Conservation (phyloP, 1,139 yeast genomes). For the Pichia sp. region DNA sequence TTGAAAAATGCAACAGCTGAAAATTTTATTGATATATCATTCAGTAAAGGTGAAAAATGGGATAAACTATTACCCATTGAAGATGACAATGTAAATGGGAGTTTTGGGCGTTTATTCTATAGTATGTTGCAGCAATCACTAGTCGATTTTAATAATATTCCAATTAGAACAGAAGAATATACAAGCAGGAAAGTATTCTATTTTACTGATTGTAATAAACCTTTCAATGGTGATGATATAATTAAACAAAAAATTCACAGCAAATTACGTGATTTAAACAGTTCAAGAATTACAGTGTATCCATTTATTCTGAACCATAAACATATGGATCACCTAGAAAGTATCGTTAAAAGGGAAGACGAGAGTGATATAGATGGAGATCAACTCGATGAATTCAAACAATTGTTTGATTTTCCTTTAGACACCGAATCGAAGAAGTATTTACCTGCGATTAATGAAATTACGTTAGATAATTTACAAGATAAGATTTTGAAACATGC, state of each 20-base stretch:
- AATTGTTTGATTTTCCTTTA: constrained; percentile 26
- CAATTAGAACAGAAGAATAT: constrained; percentile 31
- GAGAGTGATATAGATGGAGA: constrained; percentile 36
- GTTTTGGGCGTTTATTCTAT: constrained; percentile 23
- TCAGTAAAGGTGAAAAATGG: constrained; percentile 4
- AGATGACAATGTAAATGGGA: constrained; percentile 11
- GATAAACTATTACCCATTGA: constrained; percentile 24
- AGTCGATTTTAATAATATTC: constrained; percentile 32
- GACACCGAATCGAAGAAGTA: constrained; percentile 16
- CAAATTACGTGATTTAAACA: constrained; percentile 54
- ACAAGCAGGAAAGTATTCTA: constrained; percentile 41
- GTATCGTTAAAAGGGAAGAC: constrained; percentile 1
- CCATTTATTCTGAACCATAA: constrained; percentile 55
- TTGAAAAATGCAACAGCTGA: constrained; percentile 4
- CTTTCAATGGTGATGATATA: constrained; percentile 33
- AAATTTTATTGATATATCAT: constrained; percentile 5
- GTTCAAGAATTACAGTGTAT: constrained; percentile 43
- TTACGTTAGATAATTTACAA: constrained; percentile 41
- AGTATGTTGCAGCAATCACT: constrained; percentile 32
- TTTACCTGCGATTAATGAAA: constrained; percentile 32
- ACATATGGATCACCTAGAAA: constrained; percentile 8
- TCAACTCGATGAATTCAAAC: constrained; percentile 43
- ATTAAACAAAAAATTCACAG: constrained; percentile 43
- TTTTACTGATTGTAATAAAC: constrained; percentile 57
- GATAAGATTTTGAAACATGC: constrained; percentile 48